Evolutionary conservation across 768 basidiomycete genomes (phyloP), one percentile per base, ranked within the genome.

Genomic region (Amanita jacksonii): DNA sequence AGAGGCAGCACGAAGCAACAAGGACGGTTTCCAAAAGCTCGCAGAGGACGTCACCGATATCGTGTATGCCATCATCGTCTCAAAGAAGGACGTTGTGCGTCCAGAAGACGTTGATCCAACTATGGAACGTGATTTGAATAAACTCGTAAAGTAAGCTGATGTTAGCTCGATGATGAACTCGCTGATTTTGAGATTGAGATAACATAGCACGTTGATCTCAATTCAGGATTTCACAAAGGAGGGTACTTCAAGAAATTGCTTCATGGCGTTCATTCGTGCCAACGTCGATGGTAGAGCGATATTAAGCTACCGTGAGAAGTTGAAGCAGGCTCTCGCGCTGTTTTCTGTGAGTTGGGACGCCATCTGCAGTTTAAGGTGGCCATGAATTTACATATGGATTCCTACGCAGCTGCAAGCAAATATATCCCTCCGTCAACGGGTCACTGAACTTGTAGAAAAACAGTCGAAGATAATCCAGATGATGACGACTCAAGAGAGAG

Each of bases 331-430:
- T 23, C 15, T 47, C 20, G 32, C 38, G 12, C 6, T 40, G 2
- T 47, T 47, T 41, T 38, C 38, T 6, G 46, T 47, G 12, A 10
- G 46, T 47, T 5, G n/a, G n/a, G n/a, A n/a, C n/a, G n/a, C n/a
- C n/a, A n/a, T n/a, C n/a, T n/a, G n/a, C n/a, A n/a, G n/a, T n/a
- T n/a, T n/a, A n/a, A n/a, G n/a, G n/a, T n/a, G n/a, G n/a, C n/a
- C n/a, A n/a, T n/a, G n/a, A n/a, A n/a, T n/a, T n/a, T n/a, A n/a
- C n/a, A n/a, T n/a, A n/a, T n/a, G n/a, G n/a, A n/a, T n/a, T n/a
- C n/a, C n/a, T n/a, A n/a, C n/a, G n/a, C n/a, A n/a, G n/a, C n/a
- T n/a, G n/a, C n/a, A n/a, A n/a, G n/a, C n/a, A n/a, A n/a, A n/a
- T n/a, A n/a, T n/a, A n/a, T n/a, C n/a, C n/a, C n/a, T n/a, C n/a